Conservation (phyloP, 331 rosid species). For the Stylosanthes scabra region DNA sequence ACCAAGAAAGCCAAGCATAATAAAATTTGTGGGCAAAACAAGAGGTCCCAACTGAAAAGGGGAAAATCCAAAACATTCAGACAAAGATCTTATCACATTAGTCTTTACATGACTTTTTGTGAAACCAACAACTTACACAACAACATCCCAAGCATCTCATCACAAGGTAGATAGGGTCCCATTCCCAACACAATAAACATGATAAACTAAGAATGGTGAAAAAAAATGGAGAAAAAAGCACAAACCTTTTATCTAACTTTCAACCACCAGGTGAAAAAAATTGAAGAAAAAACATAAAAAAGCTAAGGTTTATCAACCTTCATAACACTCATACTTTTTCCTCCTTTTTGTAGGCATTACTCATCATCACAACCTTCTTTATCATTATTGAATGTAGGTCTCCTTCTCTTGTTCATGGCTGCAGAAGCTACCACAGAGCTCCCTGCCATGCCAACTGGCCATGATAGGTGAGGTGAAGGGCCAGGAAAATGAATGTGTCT, state of each 20-base stretch:
- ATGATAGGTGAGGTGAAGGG: conserved; percentile 35
- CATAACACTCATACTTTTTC: conserved; percentile 39
- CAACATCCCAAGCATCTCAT: conserved; percentile 49
- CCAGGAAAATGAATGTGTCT: conserved; percentile 46
- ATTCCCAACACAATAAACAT: conserved; percentile 19
- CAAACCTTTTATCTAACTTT: neutral
- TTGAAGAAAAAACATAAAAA: conserved; percentile 22
- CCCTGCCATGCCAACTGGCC: conserved; percentile 38
- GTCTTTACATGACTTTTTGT: conserved; percentile 39
- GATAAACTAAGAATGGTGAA: conserved; percentile 23
- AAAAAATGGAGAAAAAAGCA: conserved; percentile 22
- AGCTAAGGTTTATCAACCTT: conserved; percentile 14
- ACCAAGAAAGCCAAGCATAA: conserved; percentile 35
- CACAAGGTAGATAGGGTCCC: conserved; percentile 51
- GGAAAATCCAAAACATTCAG: conserved; percentile 46
- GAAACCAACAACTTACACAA: conserved; percentile 46
- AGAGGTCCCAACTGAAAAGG: conserved; percentile 35
- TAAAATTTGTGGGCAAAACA: conserved; percentile 30
- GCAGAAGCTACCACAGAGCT: conserved; percentile 52
- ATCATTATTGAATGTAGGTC: conserved; percentile 51
- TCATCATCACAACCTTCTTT: conserved; percentile 38
- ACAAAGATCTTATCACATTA: conserved; percentile 49
- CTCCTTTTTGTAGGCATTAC: conserved; percentile 30
- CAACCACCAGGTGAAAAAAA: conserved; percentile 3
- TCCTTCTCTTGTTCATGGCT: conserved; percentile 57